Evolutionary conservation across 768 basidiomycete genomes (phyloP), one percentile per base, ranked within the genome.

Genomic region (Russula lepida): DNA sequence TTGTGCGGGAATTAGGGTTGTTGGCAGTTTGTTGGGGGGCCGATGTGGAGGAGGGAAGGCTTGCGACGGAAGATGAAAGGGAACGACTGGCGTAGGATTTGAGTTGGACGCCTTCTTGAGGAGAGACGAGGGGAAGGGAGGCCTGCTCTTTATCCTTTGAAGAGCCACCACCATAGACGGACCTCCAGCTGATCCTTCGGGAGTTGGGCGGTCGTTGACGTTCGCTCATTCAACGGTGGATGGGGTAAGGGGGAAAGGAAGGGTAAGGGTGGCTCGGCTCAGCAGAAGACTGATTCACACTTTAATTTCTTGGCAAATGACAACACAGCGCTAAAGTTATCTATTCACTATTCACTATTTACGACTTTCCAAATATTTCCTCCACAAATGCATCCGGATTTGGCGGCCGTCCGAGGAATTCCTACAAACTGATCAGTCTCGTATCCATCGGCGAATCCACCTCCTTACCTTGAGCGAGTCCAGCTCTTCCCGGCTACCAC

Each of bases 401-500:
- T n/a, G 64, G 56, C 7, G 32, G 49, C 4, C 66, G 63, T 9
- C 64, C 64, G 27, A 65, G 64, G 54, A 65, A 61, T 57, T 66
- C 66, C 64, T 65, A 32, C 0, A 30, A 6, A 17, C 27, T 8
- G 25, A 30, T n/a, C 21, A 23, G 25, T 21, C 27, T 23, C 7
- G 11, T 28, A 37, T 7, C 4, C 12, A 2, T 8, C 0, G 15
- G 2, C 7, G 2, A 8, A 13, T 27, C 15, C 9, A n/a, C 30
- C 7, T 17, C 32, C 17, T 37, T 28, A 85, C 89, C 78, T 86
- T 79, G 59, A 94, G 78, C n/a, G 86, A 86, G 49, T 89, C 85
- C 58, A 84, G 72, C 66, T 92, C 92, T 63, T 94, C 90, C 13
- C 86, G 81, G 64, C 85, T 88, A 28, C 88, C 89, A 27, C 92